Evolutionary conservation across 306 rosid genomes (phyloP), one percentile per base, ranked within the genome.

Genomic region (Trifolium subterraneum): DNA sequence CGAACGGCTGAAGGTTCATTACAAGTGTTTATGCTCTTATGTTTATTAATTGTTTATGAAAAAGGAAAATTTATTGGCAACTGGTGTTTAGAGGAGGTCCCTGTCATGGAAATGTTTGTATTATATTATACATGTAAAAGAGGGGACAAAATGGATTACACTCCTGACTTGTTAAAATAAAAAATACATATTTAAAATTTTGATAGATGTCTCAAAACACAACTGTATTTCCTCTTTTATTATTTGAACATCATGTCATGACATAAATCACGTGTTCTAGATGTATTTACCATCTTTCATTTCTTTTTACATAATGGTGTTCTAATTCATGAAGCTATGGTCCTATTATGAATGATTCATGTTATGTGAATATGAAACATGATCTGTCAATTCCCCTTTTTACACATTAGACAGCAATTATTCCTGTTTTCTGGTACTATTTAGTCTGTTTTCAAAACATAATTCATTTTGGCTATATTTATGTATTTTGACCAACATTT

Each of bases 1-100:
- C n/a, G 99, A 95, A 80, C 90, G 96, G 36, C 97, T 95, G 75
- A 95, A 95, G 99, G 99, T 94, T 71, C 18, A 19, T 68, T 60
- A 35, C 18, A 76, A 62, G 45, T 52, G 68, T 72, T 73, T 75
- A n/a, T 79, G 70, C 38, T 44, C 39, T 74, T 73, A 19, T n/a
- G 36, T 48, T 39, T 60, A 38, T 64, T 13, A 64, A 61, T 45
- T 56, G 52, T 70, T 45, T 55, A 13, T 52, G 22, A 33, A 35
- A 61, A 62, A 42, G 45, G 72, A 45, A 63, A 45, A 54, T 45
- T 50, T 51, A 2, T 51, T 29, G n/a, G 67, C 72, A 68, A 51
- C 39, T 67, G 29, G 27, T 60, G 54, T 68, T 73, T 75, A 19
- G 35, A 63, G 71, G 66, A 35, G 6, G 61, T 25, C 63, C 75